These are phyloP conservation scores for Melastoma malabathricum DNA, from an alignment of 345 rosid species.

Conservation along the genomic window DNA sequence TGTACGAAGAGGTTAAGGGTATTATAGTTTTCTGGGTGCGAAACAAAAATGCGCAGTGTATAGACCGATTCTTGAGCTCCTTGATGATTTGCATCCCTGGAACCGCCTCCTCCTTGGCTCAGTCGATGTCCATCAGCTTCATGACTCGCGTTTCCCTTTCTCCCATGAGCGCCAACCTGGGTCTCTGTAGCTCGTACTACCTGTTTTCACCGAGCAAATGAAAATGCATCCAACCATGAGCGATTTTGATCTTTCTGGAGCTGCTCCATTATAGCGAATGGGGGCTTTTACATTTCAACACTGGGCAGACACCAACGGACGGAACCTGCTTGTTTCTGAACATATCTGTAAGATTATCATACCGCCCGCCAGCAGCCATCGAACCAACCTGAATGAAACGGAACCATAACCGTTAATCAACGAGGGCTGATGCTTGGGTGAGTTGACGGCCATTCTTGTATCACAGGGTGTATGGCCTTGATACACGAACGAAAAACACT, in stretches of 20 bases:
- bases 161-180: constrained; percentile 57
- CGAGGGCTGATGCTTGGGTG: too few species aligned
- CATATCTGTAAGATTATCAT: constrained; percentile 87
- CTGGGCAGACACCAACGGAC: constrained; percentile 86
- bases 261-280: constrained; percentile 79
- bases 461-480: too few species aligned
- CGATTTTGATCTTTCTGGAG: constrained; percentile 46
- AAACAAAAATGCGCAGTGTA: too few species aligned
- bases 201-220: constrained; percentile 34
- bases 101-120: constrained; percentile 32
- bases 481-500: too few species aligned
- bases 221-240: too few species aligned
- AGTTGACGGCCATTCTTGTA: too few species aligned
- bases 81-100: constrained; percentile 31
- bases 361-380: constrained; percentile 90
- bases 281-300: constrained; percentile 79
- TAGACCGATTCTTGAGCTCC: constrained; percentile 32
- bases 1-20: too few species aligned
- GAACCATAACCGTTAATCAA: too few species aligned
- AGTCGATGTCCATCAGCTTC: constrained; percentile 40
- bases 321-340: constrained; percentile 84
- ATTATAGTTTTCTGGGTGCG: too few species aligned
- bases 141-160: constrained; percentile 46
- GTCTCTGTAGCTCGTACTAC: constrained; percentile 58
- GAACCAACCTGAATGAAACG: constrained; percentile 60